These are phyloP conservation scores for Corrigiola litoralis DNA, from an alignment of 179 eudicot species.

Conservation along the genomic window DNA sequence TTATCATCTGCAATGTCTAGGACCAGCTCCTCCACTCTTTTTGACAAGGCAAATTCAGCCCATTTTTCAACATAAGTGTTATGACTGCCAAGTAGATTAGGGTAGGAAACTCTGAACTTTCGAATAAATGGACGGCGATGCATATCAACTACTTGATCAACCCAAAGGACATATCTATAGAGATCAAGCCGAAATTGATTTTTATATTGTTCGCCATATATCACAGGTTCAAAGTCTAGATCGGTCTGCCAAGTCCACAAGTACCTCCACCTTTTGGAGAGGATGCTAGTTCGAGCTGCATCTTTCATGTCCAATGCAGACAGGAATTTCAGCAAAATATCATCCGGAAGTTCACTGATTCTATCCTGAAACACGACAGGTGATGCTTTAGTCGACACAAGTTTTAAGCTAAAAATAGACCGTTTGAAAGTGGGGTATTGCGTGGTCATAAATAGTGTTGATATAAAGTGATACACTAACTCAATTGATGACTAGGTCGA, in stretches of 20 bases:
- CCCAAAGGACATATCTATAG: neutral
- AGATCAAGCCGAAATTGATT: neutral
- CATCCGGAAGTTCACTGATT: neutral
- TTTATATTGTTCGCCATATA: neutral
- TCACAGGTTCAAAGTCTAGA: neutral
- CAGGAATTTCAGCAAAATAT: neutral
- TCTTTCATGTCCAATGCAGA: neutral
- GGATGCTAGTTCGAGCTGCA: neutral
- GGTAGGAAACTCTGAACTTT: neutral
- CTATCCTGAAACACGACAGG: neutral
- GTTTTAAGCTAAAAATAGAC: too few species aligned
- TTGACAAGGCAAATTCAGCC: neutral
- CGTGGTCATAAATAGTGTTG: too few species aligned
- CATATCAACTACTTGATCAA: neutral
- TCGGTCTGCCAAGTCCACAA: constrained; percentile 1
- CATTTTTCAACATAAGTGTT: neutral
- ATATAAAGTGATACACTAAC: too few species aligned
- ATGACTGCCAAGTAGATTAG: neutral
- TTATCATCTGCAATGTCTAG: neutral
- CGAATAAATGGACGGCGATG: neutral
- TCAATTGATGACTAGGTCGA: too few species aligned
- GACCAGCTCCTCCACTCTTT: neutral
- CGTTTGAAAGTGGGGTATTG: too few species aligned
- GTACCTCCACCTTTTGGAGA: neutral
- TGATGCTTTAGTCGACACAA: too few species aligned